Evolutionary conservation across 345 rosid genomes (phyloP), one percentile per base, ranked within the genome.

Genomic region (Turnera subulata): DNA sequence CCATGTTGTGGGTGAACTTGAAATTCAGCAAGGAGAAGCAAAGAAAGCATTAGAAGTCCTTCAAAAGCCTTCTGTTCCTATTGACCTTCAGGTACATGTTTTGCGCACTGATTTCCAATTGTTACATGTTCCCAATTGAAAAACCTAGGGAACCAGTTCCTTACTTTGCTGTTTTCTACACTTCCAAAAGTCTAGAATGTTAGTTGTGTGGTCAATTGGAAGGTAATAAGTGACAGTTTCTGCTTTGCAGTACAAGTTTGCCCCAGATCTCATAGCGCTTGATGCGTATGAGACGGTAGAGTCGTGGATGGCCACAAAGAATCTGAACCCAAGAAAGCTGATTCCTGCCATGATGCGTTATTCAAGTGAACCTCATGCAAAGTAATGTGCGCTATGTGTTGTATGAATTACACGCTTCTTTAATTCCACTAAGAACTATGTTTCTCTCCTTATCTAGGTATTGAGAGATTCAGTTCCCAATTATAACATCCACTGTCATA

Each of bases 271-370:
- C 56, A 85, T 93, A 59, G 79, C 82, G 74, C 97, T 93, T 63
- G 99, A 93, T 75, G 95, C 97, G 19, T 93, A 93, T 69, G 99
- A 93, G 80, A 89, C 99, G 38, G 97, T 93, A 71, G 99, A 93
- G 74, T 87, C 95, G 58, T 93, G 99, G 97, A 87, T 93, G 96
- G 74, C 86, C 58, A 82, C 78, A 49, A 84, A 89, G 74, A 76
- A 87, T 64, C 78, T 93, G 54, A 87, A 90, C 62, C 97, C 99
- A 23, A 82, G 97, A 81, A 93, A 85, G 69, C 70, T 93, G 58
- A 82, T 89, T 70, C 95, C 97, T 71, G 97, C 99, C 57, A 89
- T 93, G 99, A 87, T 93, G 97, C 97, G 96, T 46, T 93, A 93
- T 82, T 87, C 96, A 70, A 87, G 91, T 66, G 97, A 89, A 77